These are phyloP conservation scores for Ogataea thermomethanolica DNA, from an alignment of 805 yeast species.

Conservation along the genomic window DNA sequence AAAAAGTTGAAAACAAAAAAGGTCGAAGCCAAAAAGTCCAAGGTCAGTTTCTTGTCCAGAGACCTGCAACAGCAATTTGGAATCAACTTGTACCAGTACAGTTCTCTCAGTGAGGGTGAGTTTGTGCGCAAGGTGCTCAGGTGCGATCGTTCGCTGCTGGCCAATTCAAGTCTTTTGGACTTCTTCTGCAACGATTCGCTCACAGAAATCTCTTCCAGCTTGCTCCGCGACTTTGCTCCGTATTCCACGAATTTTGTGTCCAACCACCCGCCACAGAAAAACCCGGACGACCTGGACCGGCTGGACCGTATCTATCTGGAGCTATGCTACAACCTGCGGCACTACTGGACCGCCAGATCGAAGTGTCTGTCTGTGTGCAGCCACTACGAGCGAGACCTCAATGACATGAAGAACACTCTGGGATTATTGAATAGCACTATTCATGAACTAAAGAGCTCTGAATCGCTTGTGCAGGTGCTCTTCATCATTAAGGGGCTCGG, in stretches of 20 bases:
- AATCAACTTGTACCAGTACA: conserved; percentile 67
- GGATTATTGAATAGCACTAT: conserved; percentile 58
- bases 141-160: conserved; percentile 56
- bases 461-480: conserved; percentile 53
- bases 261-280: conserved; percentile 45
- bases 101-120: conserved; percentile 49
- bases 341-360: conserved; percentile 72
- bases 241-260: conserved; percentile 50
- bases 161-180: conserved; percentile 58
- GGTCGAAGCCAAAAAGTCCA: conserved; percentile 43
- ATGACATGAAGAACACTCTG: conserved; percentile 55
- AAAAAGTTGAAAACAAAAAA: conserved; percentile 27
- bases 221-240: conserved; percentile 58
- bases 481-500: conserved; percentile 71
- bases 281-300: conserved; percentile 56
- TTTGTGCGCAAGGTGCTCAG: conserved; percentile 51
- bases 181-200: conserved; percentile 68
- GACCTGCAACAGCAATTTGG: conserved; percentile 79
- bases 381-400: conserved; percentile 62
- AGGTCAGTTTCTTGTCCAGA: conserved; percentile 57
- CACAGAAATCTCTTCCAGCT: conserved; percentile 52
- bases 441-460: conserved; percentile 48
- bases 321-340: conserved; percentile 61
- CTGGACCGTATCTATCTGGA: conserved; percentile 70
- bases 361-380: conserved; percentile 53